These are phyloP conservation scores for Hippophae rhamnoides DNA, from an alignment of 306 rosid species.

Conservation along the genomic window DNA sequence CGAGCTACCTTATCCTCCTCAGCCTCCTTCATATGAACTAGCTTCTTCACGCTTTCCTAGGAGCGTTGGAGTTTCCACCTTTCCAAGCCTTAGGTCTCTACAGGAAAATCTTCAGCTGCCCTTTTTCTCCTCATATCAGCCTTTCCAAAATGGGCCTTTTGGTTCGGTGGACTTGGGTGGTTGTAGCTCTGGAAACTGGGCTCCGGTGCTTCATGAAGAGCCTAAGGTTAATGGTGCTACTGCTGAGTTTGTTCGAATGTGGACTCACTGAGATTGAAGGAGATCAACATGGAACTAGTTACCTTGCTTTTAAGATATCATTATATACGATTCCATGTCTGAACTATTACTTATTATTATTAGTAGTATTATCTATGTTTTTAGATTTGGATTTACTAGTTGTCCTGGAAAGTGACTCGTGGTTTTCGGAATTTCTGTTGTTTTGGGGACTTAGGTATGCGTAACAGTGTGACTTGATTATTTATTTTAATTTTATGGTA, in stretches of 20 bases:
- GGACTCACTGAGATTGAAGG: slow-evolving; percentile 39
- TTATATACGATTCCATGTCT: no score
- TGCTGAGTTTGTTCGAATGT: slow-evolving; percentile 82
- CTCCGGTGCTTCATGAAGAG: slow-evolving; percentile 24
- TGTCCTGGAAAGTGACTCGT: no score
- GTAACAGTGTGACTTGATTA: no score
- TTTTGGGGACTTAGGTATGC: no score
- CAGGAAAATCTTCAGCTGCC: slow-evolving; percentile 86
- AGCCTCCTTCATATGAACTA: neutral
- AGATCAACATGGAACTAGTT: no score
- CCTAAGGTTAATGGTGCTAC: slow-evolving; percentile 28
- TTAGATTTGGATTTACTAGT: no score
- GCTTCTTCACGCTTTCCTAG: neutral
- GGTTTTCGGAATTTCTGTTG: no score
- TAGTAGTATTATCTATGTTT: no score
- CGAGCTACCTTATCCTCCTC: neutral
- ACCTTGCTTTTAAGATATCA: no score
- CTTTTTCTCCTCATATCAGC: slow-evolving; percentile 30
- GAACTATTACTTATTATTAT: no score
- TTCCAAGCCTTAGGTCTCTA: slow-evolving; percentile 72
- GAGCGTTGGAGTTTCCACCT: slow-evolving; percentile 47
- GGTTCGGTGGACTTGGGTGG: slow-evolving; percentile 5
- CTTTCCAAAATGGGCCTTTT: slow-evolving; percentile 2
- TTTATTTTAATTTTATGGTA: no score
- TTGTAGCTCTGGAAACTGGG: slow-evolving; percentile 32